phyloP scores from a whole-genome alignment of 2,329 filamentous ascomycete genomes.

The Fusarium protoensiforme region DNA sequence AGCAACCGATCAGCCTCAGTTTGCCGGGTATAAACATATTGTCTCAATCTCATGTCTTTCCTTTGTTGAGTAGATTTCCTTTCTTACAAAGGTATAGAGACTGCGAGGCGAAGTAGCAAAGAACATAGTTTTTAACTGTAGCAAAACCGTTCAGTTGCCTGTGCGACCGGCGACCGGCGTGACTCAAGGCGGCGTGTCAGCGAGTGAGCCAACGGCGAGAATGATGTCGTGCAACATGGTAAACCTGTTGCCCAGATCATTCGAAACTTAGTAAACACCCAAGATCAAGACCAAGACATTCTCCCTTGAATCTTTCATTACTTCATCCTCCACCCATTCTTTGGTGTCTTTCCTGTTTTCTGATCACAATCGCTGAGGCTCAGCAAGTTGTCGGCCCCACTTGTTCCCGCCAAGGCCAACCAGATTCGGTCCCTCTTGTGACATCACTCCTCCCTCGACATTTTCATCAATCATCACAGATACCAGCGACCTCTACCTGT shows the following conservation, averaged over 20 bases:
- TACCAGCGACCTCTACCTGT: conserved; percentile 12
- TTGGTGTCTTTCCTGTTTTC: background rate
- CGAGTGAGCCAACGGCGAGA: background rate
- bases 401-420: conserved; percentile 9
- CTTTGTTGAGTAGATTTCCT: background rate
- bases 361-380: conserved; percentile 11
- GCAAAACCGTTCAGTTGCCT: background rate
- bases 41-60: background rate
- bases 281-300: background rate
- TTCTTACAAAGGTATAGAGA: background rate
- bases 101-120: background rate
- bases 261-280: background rate
- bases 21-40: background rate
- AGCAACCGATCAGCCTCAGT: background rate
- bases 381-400: conserved; percentile 18
- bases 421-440: conserved; percentile 40
- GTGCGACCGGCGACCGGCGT: conserved; percentile 36
- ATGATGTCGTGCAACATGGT: background rate
- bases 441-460: conserved; percentile 39
- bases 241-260: background rate
- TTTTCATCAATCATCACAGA: conserved; percentile 37
- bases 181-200: conserved; percentile 35
- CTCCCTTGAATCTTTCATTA: too few relatives aligned
- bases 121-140: background rate
- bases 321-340: background rate